phyloP scores from a whole-genome alignment of 2,329 filamentous ascomycete species.

The Elsinoe fawcettii region DNA sequence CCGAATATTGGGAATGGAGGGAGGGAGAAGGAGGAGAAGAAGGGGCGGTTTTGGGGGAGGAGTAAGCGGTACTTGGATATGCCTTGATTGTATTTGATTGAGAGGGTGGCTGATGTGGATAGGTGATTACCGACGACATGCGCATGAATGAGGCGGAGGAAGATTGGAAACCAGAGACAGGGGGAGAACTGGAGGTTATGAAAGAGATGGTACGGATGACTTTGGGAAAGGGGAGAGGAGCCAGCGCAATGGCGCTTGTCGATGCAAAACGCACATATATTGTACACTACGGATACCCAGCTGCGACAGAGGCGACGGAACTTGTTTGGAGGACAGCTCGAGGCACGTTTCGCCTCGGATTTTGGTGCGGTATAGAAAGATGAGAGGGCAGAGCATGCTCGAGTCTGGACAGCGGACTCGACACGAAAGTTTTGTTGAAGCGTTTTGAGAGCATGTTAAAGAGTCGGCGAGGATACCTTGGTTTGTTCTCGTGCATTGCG shows the following conservation, averaged over 20 bases:
- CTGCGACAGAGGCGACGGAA: too few species aligned
- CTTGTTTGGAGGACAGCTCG: not conserved
- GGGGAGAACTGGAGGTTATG: not conserved
- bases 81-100: slow-evolving; percentile 17
- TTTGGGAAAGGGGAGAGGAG: not conserved
- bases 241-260: not conserved
- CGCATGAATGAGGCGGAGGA: not conserved
- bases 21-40: slow-evolving; percentile 23
- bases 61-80: slow-evolving; percentile 22
- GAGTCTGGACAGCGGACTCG: not conserved
- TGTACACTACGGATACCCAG: slow-evolving; percentile 2
- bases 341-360: not conserved
- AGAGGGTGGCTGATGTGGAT: not conserved
- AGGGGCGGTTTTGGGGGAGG: slow-evolving; percentile 20
- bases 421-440: too few species aligned
- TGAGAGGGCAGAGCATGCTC: not conserved
- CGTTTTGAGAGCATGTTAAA: too few species aligned
- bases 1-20: slow-evolving; percentile 14
- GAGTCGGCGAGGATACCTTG: not conserved
- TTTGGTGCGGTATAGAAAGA: not conserved
- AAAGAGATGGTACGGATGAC: too few species aligned
- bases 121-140: not conserved
- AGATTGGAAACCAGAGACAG: not conserved
- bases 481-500: not conserved
- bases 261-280: not conserved